Evolutionary conservation across 257 asterid species (phyloP).

Genomic region (Echites panduratus): DNA sequence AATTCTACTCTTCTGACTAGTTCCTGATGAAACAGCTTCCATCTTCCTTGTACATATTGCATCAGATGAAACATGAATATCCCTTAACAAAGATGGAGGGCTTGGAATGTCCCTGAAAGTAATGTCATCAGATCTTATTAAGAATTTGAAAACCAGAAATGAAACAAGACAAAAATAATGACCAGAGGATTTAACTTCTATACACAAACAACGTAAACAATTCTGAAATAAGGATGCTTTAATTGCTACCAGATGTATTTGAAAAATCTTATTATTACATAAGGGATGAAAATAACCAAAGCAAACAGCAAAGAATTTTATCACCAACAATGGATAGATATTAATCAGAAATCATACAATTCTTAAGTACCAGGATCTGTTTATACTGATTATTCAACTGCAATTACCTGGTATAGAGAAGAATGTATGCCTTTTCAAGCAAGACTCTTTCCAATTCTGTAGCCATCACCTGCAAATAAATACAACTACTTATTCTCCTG

Average conservation of each 20-base stretch:
- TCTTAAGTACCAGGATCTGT: neutral
- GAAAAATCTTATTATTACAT: neutral
- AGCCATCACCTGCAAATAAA: neutral
- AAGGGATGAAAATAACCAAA: neutral
- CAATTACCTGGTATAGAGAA: constrained; percentile 1
- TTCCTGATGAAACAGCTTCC: neutral
- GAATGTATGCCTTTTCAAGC: constrained; percentile 1
- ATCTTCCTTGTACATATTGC: neutral
- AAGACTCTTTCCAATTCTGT: neutral
- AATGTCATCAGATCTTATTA: neutral
- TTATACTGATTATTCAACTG: neutral
- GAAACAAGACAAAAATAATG: neutral
- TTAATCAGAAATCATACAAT: neutral
- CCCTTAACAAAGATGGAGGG: neutral
- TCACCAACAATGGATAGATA: neutral
- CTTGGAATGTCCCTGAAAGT: neutral
- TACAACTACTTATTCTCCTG: neutral
- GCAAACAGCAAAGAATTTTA: neutral
- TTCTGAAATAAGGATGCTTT: neutral
- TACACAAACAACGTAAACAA: neutral
- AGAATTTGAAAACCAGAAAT: neutral
- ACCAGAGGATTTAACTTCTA: neutral
- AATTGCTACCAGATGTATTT: neutral
- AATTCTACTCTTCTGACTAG: neutral
- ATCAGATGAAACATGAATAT: neutral